A percentile compares a stretch with the other conserved stretches of the same genome.
These are phyloP conservation scores for Eragrostis tef DNA, from an alignment of 202 grass and related monocot species.

Conservation along the genomic window DNA sequence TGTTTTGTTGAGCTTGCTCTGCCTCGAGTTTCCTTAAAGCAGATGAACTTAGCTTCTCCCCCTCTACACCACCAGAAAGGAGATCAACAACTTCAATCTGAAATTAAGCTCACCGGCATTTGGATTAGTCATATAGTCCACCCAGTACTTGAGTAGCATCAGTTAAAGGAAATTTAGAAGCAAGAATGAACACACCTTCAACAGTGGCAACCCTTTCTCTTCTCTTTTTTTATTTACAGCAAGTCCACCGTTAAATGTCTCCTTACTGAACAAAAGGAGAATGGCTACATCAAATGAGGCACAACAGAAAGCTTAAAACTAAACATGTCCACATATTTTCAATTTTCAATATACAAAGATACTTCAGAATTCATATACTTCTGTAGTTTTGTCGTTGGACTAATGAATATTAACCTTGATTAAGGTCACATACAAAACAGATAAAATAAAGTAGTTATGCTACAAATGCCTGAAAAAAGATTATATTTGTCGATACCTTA, in stretches of 20 bases:
- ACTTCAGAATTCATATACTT: conserved; percentile 13
- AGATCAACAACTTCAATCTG: conserved; percentile 79
- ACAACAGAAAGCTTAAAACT: conserved; percentile 5
- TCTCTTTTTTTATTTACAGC: conserved; percentile 71
- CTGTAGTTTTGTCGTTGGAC: not conserved
- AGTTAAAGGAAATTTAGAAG: conserved; percentile 27
- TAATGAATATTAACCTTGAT: not conserved
- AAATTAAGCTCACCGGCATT: conserved; percentile 32
- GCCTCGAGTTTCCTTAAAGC: conserved; percentile 62
- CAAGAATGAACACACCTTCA: conserved; percentile 52
- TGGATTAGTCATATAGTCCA: conserved; percentile 6
- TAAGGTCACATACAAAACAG: conserved; percentile 25
- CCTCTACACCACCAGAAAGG: conserved; percentile 52
- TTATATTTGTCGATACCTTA: conserved; percentile 55
- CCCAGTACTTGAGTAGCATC: not conserved
- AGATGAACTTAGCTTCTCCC: conserved; percentile 65
- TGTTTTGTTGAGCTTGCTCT: conserved; percentile 33
- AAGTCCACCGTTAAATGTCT: conserved; percentile 60
- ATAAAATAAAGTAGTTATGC: conserved; percentile 25
- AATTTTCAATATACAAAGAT: conserved; percentile 5
- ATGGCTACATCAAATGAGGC: conserved; percentile 28
- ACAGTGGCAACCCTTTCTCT: conserved; percentile 53
- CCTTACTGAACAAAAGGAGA: conserved; percentile 56
- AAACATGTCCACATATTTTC: conserved; percentile 2
- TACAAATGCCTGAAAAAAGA: conserved; percentile 25